These are phyloP conservation scores for Nicotiana tabacum DNA, from an alignment of 257 asterid genomes.

Conservation along the genomic window DNA sequence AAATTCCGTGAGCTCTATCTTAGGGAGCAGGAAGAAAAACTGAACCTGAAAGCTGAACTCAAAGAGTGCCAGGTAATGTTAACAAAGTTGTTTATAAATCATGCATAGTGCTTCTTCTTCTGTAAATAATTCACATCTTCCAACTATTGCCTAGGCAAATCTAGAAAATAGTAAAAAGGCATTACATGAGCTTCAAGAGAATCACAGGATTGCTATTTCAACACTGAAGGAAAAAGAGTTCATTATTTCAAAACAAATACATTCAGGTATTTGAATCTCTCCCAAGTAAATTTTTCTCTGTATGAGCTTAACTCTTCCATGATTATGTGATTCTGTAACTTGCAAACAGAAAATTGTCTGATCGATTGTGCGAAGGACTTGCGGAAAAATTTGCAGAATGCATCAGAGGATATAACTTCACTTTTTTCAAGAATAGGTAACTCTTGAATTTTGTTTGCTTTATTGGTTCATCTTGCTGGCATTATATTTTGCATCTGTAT, in stretches of 20 bases:
- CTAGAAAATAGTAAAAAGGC: slow-evolving; percentile 40
- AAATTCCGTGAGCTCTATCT: slow-evolving; percentile 65
- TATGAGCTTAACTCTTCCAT: slow-evolving; percentile 7
- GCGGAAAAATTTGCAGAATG: slow-evolving; percentile 50
- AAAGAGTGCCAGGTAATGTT: slow-evolving; percentile 63
- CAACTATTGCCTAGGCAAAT: slow-evolving; percentile 35
- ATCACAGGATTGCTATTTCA: slow-evolving; percentile 39
- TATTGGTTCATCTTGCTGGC: background rate
- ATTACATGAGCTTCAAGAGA: slow-evolving; percentile 64
- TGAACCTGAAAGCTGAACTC: slow-evolving; percentile 52
- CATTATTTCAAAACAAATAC: slow-evolving; percentile 49
- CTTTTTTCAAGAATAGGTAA: slow-evolving; percentile 73
- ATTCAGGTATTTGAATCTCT: slow-evolving; percentile 44
- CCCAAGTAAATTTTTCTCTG: background rate
- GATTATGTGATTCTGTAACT: slow-evolving; percentile 6
- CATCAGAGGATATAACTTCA: slow-evolving; percentile 56
- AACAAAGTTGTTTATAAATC: background rate
- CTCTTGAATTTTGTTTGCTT: background rate
- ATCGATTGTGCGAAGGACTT: slow-evolving; percentile 62
- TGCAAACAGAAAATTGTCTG: slow-evolving; percentile 50
- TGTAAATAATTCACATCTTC: slow-evolving; percentile 12
- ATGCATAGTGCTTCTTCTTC: slow-evolving; percentile 2
- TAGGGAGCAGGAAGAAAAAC: slow-evolving; percentile 66
- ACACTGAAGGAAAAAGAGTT: slow-evolving; percentile 54
- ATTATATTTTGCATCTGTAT: background rate